Conservation (phyloP, 257 asterid species). For the Solanum arcanum region DNA sequence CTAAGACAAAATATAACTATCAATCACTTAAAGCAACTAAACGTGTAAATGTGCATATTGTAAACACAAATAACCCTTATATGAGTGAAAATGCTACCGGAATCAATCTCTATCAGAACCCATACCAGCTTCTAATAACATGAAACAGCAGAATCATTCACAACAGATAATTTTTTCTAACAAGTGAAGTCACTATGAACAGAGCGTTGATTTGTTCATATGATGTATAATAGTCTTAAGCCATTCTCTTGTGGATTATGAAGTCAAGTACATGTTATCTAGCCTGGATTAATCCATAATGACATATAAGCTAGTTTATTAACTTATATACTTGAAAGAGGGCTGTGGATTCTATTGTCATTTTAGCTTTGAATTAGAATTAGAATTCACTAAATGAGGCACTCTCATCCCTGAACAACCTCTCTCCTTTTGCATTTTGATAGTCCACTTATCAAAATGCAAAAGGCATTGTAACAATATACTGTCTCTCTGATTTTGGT, state of each 20-base stretch:
- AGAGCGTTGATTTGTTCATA: neutral
- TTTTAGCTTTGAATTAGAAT: neutral
- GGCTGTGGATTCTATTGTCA: neutral
- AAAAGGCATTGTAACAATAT: no score
- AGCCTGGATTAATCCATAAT: neutral
- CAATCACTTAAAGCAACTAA: neutral
- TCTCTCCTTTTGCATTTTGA: neutral
- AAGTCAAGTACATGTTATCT: neutral
- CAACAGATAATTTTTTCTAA: neutral
- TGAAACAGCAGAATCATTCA: neutral
- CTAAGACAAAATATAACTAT: neutral
- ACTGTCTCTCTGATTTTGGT: neutral
- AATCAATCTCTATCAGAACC: neutral
- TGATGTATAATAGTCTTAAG: neutral
- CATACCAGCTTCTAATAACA: neutral
- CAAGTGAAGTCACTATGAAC: neutral
- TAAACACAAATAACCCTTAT: neutral
- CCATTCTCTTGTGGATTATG: neutral
- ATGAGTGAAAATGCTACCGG: neutral
- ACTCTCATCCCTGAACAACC: neutral
- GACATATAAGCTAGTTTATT: neutral
- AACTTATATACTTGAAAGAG: neutral
- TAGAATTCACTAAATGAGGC: neutral
- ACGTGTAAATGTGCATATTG: neutral
- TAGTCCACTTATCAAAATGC: no score